A percentile compares a stretch with the other conserved stretches of the same genome.
Evolutionary conservation across 192 early-diverging fungal species (phyloP).

Genomic region (Backusella parvicylindrica): DNA sequence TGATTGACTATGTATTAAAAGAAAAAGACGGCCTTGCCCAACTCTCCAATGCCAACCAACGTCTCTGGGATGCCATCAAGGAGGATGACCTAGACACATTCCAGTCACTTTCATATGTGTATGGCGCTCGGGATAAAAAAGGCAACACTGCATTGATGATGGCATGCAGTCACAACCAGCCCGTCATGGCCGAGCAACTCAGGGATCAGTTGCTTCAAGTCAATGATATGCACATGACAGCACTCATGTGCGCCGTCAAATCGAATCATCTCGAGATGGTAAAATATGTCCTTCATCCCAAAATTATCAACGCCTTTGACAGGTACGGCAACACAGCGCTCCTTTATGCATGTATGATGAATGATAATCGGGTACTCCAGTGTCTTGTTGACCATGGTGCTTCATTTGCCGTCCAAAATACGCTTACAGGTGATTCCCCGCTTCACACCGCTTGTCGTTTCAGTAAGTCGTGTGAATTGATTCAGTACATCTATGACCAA

Average conservation of each 20-base stretch:
- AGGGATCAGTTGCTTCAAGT: neutral
- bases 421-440: neutral
- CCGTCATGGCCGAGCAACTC: conserved; percentile 27
- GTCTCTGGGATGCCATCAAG: conserved; percentile 31
- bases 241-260: conserved; percentile 37
- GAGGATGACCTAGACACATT: conserved; percentile 27
- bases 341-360: conserved; percentile 3
- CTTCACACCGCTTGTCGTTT: neutral
- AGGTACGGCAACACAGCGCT: conserved; percentile 37
- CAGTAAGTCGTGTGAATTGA: neutral
- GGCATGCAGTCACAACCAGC: conserved; percentile 33
- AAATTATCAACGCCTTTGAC: conserved; percentile 33
- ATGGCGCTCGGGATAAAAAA: conserved; percentile 34
- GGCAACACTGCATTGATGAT: conserved; percentile 41
- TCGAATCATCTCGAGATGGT: conserved; percentile 28
- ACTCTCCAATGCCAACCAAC: conserved; percentile 35
- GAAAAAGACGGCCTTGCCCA: conserved; percentile 25
- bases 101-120: conserved; percentile 9
- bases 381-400: neutral
- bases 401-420: neutral
- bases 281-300: neutral
- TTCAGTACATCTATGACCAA: neutral
- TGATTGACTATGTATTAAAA: conserved; percentile 39
- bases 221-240: conserved; percentile 39
- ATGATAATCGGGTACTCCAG: neutral